A percentile compares a stretch with the other conserved stretches of the same genome.
phyloP scores from a whole-genome alignment of 805 yeast genomes.

The Ogataea trehalophila region DNA sequence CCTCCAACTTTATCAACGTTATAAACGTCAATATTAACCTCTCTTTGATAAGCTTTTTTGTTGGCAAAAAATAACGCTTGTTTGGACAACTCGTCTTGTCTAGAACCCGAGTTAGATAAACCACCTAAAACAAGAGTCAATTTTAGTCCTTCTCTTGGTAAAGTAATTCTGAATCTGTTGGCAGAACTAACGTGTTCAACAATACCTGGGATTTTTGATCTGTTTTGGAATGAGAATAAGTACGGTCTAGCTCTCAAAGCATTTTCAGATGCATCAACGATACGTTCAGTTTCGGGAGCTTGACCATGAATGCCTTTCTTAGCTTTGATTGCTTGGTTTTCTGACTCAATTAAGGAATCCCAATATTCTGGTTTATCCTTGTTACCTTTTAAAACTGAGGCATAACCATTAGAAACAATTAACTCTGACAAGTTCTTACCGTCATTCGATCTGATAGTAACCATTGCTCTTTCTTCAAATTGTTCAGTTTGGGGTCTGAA shows the following conservation, averaged over 20 bases:
- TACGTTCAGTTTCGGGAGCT: constrained; percentile 52
- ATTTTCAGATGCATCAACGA: constrained; percentile 78
- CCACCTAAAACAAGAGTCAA: constrained; percentile 76
- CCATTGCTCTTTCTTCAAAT: constrained; percentile 62
- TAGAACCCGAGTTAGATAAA: constrained; percentile 39
- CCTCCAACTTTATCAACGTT: constrained; percentile 76
- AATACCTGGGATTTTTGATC: constrained; percentile 58
- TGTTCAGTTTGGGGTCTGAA: constrained; percentile 56
- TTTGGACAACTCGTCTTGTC: constrained; percentile 35
- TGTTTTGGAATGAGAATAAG: constrained; percentile 62
- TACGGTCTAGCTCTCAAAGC: constrained; percentile 69
- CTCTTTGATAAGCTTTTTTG: constrained; percentile 61
- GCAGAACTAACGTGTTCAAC: constrained; percentile 71
- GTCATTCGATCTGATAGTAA: constrained; percentile 46
- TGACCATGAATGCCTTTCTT: constrained; percentile 63
- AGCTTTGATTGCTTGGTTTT: constrained; percentile 49
- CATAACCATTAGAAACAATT: constrained; percentile 63
- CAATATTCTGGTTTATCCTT: constrained; percentile 71
- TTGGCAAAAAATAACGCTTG: constrained; percentile 51
- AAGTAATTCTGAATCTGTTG: constrained; percentile 57
- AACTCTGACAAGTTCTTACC: constrained; percentile 56
- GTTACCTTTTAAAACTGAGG: constrained; percentile 66
- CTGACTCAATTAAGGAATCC: constrained; percentile 72
- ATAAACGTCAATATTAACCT: constrained; percentile 63
- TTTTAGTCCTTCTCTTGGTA: constrained; percentile 69